Percentiles rank a stretch among this genome's conserved stretches.
These are phyloP conservation scores for Podaxis mareebaensis DNA, from an alignment of 768 basidiomycete genomes.

Conservation along the genomic window DNA sequence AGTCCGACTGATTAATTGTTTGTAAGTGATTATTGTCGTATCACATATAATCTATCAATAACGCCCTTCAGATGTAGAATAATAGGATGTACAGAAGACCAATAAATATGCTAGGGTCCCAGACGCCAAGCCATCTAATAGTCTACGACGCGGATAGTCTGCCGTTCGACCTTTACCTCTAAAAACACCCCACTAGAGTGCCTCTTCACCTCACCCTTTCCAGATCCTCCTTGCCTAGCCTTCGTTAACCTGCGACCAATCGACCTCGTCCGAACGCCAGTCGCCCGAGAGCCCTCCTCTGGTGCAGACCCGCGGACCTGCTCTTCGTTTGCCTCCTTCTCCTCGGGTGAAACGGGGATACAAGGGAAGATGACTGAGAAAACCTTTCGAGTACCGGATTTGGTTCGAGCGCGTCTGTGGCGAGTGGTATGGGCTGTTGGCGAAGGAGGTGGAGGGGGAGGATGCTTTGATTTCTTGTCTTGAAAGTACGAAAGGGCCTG, in stretches of 20 bases:
- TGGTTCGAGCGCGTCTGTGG: not conserved
- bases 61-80: not conserved
- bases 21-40: not conserved
- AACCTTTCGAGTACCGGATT: not conserved
- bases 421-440: not conserved
- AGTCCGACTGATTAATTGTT: not conserved
- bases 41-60: not conserved
- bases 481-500: not conserved
- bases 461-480: not conserved
- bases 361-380: slow-evolving; percentile 11
- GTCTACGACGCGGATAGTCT: not conserved
- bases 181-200: not conserved
- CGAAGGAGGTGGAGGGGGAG: not conserved
- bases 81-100: not conserved
- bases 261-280: not conserved
- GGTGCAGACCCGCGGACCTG: not conserved
- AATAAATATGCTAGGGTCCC: slow-evolving; percentile 1
- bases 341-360: not conserved
- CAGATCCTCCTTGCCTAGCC: not conserved
- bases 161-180: slow-evolving; percentile 4
- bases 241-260: not conserved
- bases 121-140: not conserved
- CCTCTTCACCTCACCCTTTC: not conserved
- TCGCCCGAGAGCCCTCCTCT: not conserved
- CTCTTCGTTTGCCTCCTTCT: not conserved